Percentiles rank a stretch among this genome's conserved stretches.
phyloP scores from a whole-genome alignment of 495 filamentous ascomycete species.

The Xylaria cubensis region DNA sequence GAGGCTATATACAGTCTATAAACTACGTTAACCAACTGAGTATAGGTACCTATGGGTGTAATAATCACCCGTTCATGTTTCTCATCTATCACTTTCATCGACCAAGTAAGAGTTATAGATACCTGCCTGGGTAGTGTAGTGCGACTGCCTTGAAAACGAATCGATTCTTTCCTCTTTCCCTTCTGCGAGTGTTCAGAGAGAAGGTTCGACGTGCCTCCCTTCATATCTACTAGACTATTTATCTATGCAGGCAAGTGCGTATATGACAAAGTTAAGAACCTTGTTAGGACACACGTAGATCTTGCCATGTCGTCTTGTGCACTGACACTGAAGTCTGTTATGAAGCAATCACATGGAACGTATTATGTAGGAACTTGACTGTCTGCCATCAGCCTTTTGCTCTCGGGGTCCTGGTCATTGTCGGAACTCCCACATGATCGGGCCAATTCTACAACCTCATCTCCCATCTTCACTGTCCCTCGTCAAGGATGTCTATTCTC shows the following conservation, averaged over 20 bases:
- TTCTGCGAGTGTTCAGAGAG: background rate
- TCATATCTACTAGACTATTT: background rate
- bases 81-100: background rate
- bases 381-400: background rate
- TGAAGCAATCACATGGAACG: background rate
- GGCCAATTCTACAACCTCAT: slow-evolving; percentile 27
- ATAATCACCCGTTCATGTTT: background rate
- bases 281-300: background rate
- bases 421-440: slow-evolving; percentile 23
- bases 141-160: background rate
- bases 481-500: slow-evolving; percentile 45
- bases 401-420: background rate
- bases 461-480: slow-evolving; percentile 25
- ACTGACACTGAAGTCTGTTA: background rate
- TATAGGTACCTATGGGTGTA: background rate
- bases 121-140: background rate
- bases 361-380: background rate
- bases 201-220: slow-evolving; percentile 1
- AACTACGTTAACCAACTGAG: background rate
- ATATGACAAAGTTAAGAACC: background rate
- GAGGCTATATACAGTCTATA: background rate
- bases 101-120: background rate
- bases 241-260: background rate
- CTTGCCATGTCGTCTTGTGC: background rate
- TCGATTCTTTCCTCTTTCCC: slow-evolving; percentile 16